Base-by-base conservation (phyloP, 2,329 filamentous ascomycete species). In the Penicillium sp. region DNA sequence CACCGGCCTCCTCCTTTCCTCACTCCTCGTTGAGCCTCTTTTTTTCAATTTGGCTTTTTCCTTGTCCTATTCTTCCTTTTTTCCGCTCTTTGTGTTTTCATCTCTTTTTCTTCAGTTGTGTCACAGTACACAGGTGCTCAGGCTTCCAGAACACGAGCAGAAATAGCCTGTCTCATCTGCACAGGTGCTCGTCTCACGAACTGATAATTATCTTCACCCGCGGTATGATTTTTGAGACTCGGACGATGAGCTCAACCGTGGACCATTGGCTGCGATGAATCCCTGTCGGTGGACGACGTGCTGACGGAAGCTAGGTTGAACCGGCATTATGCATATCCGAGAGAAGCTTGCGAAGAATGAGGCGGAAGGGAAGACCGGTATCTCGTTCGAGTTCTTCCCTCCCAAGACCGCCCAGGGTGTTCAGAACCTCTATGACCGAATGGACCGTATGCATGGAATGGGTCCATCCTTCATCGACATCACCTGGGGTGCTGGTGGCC, bases 371-470 rank as follows among this genome's bases (percentile, higher is more conserved):
- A 84, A 88, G 68, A 88, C 92, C 54, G 94, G 92, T 71, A 97
- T 97, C 81, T 99, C 94, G 56, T 99, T 99, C 80, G 94, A 99
- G 76, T 99, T 96, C 82, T 99, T 99, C 77, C 94, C 94, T 48
- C 94, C 94, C 38, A 99, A 99, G 80, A 99, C 94, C 4, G 75
- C 75, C 21, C 75, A 79, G 78, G 94, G 94, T 82, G 93, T 99
- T 11, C 94, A 99, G 79, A 99, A 99, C 75, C 87, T 99, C 54
- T 99, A 99, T 81, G 94, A 99, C 67, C 90, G 94, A 65, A 97
- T 99, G 90, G 94, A 99, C 77, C 92, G 92, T 77, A 99, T 99
- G 94, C 92, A 96, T 76, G 85, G 88, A 68, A 85, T 95, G 60
- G 94, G 92, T 1, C 94, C 93, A 60, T 88, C 92, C 69, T 99